phyloP scores from a whole-genome alignment of 2,329 filamentous ascomycete species.

The Xylogone sp. region DNA sequence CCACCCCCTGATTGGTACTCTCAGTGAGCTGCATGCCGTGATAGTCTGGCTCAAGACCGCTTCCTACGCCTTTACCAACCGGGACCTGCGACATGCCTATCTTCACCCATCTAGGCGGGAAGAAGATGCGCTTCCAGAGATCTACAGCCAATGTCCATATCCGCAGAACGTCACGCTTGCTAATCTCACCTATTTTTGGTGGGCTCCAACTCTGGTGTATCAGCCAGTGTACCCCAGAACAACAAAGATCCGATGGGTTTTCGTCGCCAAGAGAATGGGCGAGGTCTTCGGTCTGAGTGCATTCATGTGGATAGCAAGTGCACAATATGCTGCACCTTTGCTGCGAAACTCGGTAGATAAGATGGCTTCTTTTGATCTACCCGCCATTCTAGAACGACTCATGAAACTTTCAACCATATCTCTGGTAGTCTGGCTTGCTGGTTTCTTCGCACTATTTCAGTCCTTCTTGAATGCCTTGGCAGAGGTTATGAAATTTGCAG shows the following conservation, averaged over 20 bases:
- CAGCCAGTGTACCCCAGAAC: constrained; percentile 94
- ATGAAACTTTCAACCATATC: constrained; percentile 96
- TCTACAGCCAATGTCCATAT: constrained; percentile 83
- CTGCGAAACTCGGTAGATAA: constrained; percentile 87
- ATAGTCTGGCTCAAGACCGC: constrained; percentile 96
- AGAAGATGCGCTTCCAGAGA: constrained; percentile 67
- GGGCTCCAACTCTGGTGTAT: constrained; percentile 93
- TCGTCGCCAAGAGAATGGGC: constrained; percentile 76
- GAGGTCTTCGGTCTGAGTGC: constrained; percentile 76
- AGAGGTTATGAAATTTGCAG: constrained; percentile 84
- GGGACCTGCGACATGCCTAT: constrained; percentile 87
- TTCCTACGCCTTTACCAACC: constrained; percentile 94
- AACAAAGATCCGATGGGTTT: constrained; percentile 76
- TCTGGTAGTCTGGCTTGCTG: constrained; percentile 92
- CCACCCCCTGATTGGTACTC: constrained; percentile 88
- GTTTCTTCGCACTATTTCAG: constrained; percentile 96
- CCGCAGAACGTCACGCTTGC: constrained; percentile 83
- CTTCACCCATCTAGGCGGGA: constrained; percentile 69
- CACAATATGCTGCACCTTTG: constrained; percentile 90
- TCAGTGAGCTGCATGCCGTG: constrained; percentile 87
- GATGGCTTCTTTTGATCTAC: constrained; percentile 74
- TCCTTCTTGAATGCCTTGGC: constrained; percentile 87
- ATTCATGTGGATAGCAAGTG: constrained; percentile 92
- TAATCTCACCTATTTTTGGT: constrained; percentile 96
- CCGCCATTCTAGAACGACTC: constrained; percentile 80